These are phyloP conservation scores for Bruguiera sexangula DNA, from an alignment of 345 rosid genomes.

Conservation along the genomic window DNA sequence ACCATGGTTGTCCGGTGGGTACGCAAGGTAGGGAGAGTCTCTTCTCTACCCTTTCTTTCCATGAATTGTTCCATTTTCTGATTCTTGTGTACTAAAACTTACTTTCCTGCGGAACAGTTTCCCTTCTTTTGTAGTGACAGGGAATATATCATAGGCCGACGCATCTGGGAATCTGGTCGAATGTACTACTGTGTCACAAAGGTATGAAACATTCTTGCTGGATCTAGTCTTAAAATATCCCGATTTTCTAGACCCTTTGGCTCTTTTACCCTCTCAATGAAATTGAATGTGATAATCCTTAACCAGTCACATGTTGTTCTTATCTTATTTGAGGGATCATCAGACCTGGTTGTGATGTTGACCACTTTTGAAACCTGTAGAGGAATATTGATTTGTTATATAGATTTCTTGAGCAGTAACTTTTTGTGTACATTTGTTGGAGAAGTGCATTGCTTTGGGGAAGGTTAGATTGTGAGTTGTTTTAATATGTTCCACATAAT, in stretches of 20 bases:
- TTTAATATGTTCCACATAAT: neutral
- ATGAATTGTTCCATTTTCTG: constrained; percentile 6
- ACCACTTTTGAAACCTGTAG: neutral
- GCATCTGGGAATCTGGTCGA: constrained; percentile 88
- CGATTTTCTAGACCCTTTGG: neutral
- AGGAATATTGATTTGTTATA: neutral
- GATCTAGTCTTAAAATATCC: neutral
- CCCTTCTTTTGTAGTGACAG: constrained; percentile 99
- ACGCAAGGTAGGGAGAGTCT: constrained; percentile 59
- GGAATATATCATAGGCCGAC: constrained; percentile 89
- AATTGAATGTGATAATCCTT: neutral
- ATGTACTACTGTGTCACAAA: constrained; percentile 79
- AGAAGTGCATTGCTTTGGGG: neutral
- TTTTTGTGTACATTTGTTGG: neutral
- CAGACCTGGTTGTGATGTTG: neutral
- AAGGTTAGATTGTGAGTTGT: neutral
- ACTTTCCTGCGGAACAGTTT: constrained; percentile 47
- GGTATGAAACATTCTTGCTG: constrained; percentile 39
- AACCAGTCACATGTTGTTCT: neutral
- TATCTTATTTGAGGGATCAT: neutral
- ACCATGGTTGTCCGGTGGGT: constrained; percentile 86
- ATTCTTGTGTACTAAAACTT: constrained; percentile 10
- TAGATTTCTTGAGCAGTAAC: neutral
- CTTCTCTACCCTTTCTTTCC: constrained; percentile 1
- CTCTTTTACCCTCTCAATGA: neutral